These are phyloP conservation scores for Colletotrichum somersetense DNA, from an alignment of 2,329 filamentous ascomycete species.

Conservation along the genomic window DNA sequence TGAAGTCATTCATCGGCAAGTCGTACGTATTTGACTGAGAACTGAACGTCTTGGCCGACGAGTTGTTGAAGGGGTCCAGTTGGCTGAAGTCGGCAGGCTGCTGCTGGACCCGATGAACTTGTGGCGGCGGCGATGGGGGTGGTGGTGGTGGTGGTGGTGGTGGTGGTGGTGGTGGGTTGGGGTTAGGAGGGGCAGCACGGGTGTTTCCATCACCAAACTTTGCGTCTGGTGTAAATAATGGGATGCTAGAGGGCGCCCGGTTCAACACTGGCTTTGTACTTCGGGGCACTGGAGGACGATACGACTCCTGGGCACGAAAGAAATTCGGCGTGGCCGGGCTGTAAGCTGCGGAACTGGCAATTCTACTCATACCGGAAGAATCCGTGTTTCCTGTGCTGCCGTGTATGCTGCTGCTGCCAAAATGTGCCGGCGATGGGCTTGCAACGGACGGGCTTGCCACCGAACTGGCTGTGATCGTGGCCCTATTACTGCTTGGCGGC, in stretches of 20 bases:
- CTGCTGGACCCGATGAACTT: slow-evolving; percentile 21
- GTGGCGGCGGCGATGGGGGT: not conserved
- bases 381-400: slow-evolving; percentile 43
- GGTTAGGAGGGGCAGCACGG: slow-evolving; percentile 20
- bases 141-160: not conserved
- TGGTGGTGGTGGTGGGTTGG: slow-evolving; percentile 7
- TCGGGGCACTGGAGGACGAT: slow-evolving; percentile 53
- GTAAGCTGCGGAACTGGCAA: slow-evolving; percentile 49
- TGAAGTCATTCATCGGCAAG: slow-evolving; percentile 22
- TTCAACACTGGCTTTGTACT: slow-evolving; percentile 54
- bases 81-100: slow-evolving; percentile 19
- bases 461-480: slow-evolving; percentile 46
- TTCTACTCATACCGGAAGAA: slow-evolving; percentile 42
- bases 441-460: slow-evolving; percentile 44
- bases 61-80: slow-evolving; percentile 11
- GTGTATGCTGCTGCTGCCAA: slow-evolving; percentile 46
- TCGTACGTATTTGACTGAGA: slow-evolving; percentile 6
- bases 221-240: slow-evolving; percentile 38
- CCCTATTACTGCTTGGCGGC: slow-evolving; percentile 48
- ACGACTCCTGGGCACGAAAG: slow-evolving; percentile 32
- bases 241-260: slow-evolving; percentile 42
- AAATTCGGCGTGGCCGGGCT: slow-evolving; percentile 45
- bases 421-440: slow-evolving; percentile 48
- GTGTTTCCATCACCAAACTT: slow-evolving; percentile 38
- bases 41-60: slow-evolving; percentile 9